Conservation (phyloP, 371 early-diverging fungal species). For the Mortierella sp. region DNA sequence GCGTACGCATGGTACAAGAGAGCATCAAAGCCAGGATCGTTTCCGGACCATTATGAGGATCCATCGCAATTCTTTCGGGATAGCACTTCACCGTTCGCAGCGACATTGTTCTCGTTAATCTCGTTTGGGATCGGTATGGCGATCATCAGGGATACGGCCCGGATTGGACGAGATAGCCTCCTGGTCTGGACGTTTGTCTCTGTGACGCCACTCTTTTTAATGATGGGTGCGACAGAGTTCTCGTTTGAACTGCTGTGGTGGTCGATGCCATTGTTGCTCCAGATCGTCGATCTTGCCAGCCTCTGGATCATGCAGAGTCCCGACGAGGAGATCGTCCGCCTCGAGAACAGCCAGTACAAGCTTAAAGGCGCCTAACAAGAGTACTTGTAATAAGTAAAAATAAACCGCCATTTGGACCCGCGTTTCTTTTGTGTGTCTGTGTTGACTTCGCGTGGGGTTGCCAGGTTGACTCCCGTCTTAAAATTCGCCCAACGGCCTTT, state of each 20-base stretch:
- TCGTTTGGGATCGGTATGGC: conserved; percentile 41
- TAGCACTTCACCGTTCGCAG: conserved; percentile 26
- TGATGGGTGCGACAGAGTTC: conserved; percentile 25
- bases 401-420: not conserved
- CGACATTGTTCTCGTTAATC: conserved; percentile 32
- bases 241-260: conserved; percentile 53
- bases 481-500: not conserved
- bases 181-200: conserved; percentile 37
- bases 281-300: conserved; percentile 34
- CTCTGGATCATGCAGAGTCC: conserved; percentile 52
- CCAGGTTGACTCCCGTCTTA: not conserved
- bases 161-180: conserved; percentile 24
- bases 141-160: conserved; percentile 32
- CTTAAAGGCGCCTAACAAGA: conserved; percentile 29
- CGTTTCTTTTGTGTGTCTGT: too few species aligned
- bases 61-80: conserved; percentile 22
- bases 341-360: conserved; percentile 48
- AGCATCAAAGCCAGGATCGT: not conserved
- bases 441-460: too few species aligned
- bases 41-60: conserved; percentile 19
- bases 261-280: conserved; percentile 54
- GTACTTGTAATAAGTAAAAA: not conserved
- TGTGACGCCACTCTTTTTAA: conserved; percentile 26
- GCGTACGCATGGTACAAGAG: conserved; percentile 23
- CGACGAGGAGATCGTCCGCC: conserved; percentile 37